A percentile compares a stretch with the other conserved stretches of the same genome.
Evolutionary conservation across 371 early-diverging fungal species (phyloP).

Genomic region (Pancytospora epiphaga): DNA sequence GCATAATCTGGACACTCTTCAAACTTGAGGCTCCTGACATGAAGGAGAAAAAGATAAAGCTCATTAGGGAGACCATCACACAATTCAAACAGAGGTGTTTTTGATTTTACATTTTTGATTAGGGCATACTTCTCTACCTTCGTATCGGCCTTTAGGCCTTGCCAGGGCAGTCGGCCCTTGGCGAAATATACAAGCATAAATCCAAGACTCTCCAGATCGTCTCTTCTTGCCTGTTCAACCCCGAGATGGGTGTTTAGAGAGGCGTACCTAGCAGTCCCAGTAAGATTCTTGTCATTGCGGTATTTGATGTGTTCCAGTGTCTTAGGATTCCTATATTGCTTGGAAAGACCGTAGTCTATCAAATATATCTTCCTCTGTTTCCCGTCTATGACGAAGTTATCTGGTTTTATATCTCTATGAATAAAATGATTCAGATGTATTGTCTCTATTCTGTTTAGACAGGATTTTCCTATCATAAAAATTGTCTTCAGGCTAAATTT

Average conservation of each 20-base stretch:
- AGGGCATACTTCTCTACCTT: conserved; percentile 96
- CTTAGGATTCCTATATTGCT: conserved; percentile 85
- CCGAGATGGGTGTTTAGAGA: conserved; percentile 95
- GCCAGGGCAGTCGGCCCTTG: conserved; percentile 96
- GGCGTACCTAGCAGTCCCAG: conserved; percentile 97
- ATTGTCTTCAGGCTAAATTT: conserved; percentile 94
- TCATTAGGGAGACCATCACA: conserved; percentile 83
- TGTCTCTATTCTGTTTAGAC: conserved; percentile 89
- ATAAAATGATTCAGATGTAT: conserved; percentile 87
- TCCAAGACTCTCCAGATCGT: conserved; percentile 93
- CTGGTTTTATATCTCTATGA: conserved; percentile 97
- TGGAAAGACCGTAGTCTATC: conserved; percentile 97
- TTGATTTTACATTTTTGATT: conserved; percentile 97
- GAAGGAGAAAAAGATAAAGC: conserved; percentile 85
- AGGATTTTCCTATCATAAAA: conserved; percentile 83
- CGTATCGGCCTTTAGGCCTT: conserved; percentile 87
- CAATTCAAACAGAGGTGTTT: conserved; percentile 80
- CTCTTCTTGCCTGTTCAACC: conserved; percentile 91
- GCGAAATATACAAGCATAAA: conserved; percentile 97
- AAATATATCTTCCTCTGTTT: conserved; percentile 85
- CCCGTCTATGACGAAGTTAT: conserved; percentile 94
- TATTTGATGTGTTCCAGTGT: conserved; percentile 90
- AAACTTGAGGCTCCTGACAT: conserved; percentile 82
- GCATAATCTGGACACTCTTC: conserved; percentile 96
- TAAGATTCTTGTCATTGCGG: conserved; percentile 88